These are phyloP conservation scores for Fusarium illudens DNA, from an alignment of 2,329 filamentous ascomycete species.

Conservation along the genomic window DNA sequence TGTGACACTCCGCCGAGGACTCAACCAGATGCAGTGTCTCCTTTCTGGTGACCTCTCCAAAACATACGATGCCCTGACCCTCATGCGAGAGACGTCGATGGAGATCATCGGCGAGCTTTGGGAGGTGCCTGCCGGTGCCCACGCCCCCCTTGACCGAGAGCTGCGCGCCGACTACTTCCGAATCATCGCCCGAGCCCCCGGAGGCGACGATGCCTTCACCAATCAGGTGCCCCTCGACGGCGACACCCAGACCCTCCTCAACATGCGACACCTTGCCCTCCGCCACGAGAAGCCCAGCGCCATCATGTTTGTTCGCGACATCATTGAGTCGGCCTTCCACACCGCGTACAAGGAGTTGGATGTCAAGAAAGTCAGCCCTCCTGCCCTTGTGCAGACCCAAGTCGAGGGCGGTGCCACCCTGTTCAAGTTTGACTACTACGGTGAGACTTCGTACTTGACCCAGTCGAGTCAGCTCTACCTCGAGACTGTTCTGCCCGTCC, in stretches of 20 bases:
- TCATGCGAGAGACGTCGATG: constrained; percentile 88
- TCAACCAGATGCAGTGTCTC: constrained; percentile 71
- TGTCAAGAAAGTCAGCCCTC: constrained; percentile 85
- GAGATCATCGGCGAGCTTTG: constrained; percentile 85
- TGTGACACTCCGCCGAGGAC: constrained; percentile 83
- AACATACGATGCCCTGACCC: constrained; percentile 88
- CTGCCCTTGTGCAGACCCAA: constrained; percentile 92
- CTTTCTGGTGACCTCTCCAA: constrained; percentile 76
- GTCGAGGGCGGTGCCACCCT: constrained; percentile 92
- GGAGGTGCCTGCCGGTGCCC: constrained; percentile 80
- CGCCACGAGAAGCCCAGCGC: constrained; percentile 85
- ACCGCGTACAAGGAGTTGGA: constrained; percentile 79
- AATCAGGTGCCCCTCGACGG: constrained; percentile 64
- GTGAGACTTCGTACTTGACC: constrained; percentile 89
- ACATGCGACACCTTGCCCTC: constrained; percentile 85
- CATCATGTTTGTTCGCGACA: constrained; percentile 86
- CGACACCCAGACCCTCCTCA: constrained; percentile 65
- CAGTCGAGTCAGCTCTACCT: constrained; percentile 98
- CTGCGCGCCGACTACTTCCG: constrained; percentile 90
- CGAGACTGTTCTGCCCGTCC: constrained; percentile 88
- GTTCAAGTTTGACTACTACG: constrained; percentile 90
- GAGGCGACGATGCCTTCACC: constrained; percentile 90
- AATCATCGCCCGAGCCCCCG: constrained; percentile 75
- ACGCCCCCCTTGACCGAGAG: constrained; percentile 85
- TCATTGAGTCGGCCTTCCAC: constrained; percentile 82